phyloP scores from a whole-genome alignment of 768 basidiomycete genomes.

The Cyclocybe aegerita region DNA sequence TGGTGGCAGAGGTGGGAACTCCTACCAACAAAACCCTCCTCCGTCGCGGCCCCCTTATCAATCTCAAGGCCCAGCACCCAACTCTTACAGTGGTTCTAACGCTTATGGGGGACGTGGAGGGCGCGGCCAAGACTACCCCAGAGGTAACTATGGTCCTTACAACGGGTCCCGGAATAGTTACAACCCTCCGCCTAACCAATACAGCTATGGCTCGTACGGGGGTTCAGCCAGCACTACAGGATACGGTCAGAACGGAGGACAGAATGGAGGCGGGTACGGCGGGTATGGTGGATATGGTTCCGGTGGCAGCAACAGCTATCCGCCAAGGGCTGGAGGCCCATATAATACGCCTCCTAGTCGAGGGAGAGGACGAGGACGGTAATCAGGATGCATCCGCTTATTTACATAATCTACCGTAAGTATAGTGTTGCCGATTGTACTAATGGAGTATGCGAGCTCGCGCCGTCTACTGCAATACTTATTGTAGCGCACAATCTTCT shows the following conservation, averaged over 20 bases:
- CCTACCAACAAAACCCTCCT: constrained; percentile 35
- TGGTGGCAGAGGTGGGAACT: constrained; percentile 21
- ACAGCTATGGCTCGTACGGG: constrained; percentile 28
- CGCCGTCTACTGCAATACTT: not conserved
- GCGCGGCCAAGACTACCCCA: constrained; percentile 27
- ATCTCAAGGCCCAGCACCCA: constrained; percentile 22
- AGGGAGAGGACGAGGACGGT: constrained; percentile 54
- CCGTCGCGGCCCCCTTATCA: constrained; percentile 30
- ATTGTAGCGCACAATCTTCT: too few relatives aligned
- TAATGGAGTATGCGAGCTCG: not conserved
- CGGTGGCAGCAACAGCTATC: constrained; percentile 16
- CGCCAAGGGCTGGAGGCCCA: constrained; percentile 24
- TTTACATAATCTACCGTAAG: not conserved
- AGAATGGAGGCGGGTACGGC: constrained; percentile 30
- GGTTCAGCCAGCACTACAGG: constrained; percentile 20
- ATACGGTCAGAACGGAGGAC: constrained; percentile 28
- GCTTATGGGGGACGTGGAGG: constrained; percentile 27
- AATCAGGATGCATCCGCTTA: constrained; percentile 17
- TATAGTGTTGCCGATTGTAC: constrained; percentile 1
- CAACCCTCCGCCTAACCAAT: constrained; percentile 18
- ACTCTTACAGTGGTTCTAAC: constrained; percentile 31
- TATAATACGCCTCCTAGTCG: constrained; percentile 29
- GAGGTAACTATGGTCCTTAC: constrained; percentile 16
- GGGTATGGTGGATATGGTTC: constrained; percentile 29
- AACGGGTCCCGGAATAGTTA: constrained; percentile 13